Percentiles rank a stretch among this genome's conserved stretches.
These are phyloP conservation scores for Aureococcus anophagefferens DNA, from an alignment of 108 stramenopile genomes.

Conservation along the genomic window DNA sequence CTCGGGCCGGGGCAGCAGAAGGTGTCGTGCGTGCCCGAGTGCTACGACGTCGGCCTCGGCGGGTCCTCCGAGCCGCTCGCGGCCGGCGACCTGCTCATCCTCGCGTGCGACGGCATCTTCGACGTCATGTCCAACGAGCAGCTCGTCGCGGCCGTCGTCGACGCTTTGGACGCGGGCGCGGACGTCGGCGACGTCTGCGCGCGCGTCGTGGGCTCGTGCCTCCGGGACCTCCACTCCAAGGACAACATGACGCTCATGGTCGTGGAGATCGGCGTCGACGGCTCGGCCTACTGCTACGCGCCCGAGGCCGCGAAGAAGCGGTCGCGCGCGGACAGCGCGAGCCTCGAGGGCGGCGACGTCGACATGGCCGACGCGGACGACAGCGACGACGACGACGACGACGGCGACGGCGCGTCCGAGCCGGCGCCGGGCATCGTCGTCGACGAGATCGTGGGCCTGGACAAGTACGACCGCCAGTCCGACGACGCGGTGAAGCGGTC, in stretches of 20 bases:
- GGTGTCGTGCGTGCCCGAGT: constrained; percentile 73
- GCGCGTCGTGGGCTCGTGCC: constrained; percentile 40
- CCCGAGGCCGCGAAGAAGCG: background rate
- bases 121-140: constrained; percentile 49
- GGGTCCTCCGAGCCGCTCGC: constrained; percentile 24
- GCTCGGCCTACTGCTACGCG: background rate
- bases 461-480: background rate
- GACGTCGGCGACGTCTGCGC: constrained; percentile 41
- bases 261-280: constrained; percentile 1
- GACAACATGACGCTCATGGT: constrained; percentile 45
- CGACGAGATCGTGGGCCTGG: background rate
- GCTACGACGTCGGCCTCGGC: constrained; percentile 33
- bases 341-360: no score
- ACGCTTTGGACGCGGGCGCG: background rate
- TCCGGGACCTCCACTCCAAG: constrained; percentile 22
- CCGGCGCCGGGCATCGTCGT: no score
- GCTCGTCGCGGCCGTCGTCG: constrained; percentile 12
- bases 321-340: no score
- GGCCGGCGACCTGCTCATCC: constrained; percentile 62
- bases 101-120: constrained; percentile 62
- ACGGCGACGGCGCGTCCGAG: no score
- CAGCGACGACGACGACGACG: no score
- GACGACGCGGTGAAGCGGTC: background rate
- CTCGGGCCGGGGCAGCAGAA: constrained; percentile 60
- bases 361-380: no score